These are phyloP conservation scores for Fusarium continuum DNA, from an alignment of 2,329 filamentous ascomycete species.

Conservation along the genomic window DNA sequence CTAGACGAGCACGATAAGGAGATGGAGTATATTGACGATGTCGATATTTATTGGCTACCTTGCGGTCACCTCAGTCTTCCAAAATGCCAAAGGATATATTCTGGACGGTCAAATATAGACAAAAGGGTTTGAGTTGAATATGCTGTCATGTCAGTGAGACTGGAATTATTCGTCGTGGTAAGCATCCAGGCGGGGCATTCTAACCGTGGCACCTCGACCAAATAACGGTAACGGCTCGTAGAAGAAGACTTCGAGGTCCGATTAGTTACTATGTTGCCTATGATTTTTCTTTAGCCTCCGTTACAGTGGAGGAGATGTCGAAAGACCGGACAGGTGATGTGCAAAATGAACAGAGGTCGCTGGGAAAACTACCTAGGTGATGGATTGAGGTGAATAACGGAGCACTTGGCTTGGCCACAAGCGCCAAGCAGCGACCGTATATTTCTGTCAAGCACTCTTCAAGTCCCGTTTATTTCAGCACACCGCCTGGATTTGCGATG, in stretches of 20 bases:
- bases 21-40: no score
- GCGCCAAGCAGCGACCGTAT: no score
- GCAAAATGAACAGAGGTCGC: no score
- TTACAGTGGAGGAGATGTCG: neutral
- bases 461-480: no score
- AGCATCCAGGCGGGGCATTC: neutral
- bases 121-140: neutral
- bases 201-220: slow-evolving; percentile 1
- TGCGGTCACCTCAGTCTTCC: no score
- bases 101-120: neutral
- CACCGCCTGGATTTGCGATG: no score
- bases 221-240: neutral
- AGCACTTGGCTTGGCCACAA: no score
- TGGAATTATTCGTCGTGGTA: neutral
- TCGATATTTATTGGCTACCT: no score
- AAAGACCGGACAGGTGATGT: neutral
- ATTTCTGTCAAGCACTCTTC: no score
- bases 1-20: neutral
- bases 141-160: neutral
- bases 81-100: no score
- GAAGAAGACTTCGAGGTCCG: slow-evolving; percentile 14
- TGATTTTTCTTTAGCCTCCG: neutral
- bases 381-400: no score
- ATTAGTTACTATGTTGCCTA: neutral
- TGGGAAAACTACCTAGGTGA: no score